Evolutionary conservation across 306 rosid genomes (phyloP), one percentile per base, ranked within the genome.

Genomic region (Senna siamea): DNA sequence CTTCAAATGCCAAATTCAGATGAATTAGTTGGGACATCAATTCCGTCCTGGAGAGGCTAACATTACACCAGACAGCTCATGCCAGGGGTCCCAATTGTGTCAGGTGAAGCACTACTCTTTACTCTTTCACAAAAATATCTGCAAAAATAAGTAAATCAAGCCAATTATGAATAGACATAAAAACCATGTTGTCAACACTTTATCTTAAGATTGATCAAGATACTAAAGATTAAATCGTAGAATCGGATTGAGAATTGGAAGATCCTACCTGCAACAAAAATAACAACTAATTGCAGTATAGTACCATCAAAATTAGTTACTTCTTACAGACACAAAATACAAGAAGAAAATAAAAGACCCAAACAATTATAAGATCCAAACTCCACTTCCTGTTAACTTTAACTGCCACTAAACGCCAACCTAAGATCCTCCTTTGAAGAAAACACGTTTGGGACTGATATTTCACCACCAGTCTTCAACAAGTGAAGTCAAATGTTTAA

Each of bases 51-150:
- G 11, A 18, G 35, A 69, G 61, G 34, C 60, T 76, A 72, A 64
- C 66, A 64, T 65, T 69, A 19, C 47, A 77, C 68, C 80, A 69
- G 71, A 80, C 78, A 77, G 50, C 35, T 80, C 55, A 74, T 64
- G 69, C 61, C 52, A 80, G 63, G 70, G 69, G 22, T 17, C 50
- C 12, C 73, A 76, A 48, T 18, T 38, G 20, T 53, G 61, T 51
- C 38, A 71, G 48, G 63, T 65, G 68, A 67, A 53, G 59, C 30
- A 62, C 12, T 52, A 9, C 62, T 37, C 69, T 73, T 37, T 30
- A 57, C 19, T 13, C 11, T 30, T 58, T 30, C 8, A 17, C 2
- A 0, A 15, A 30, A 58, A 30, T 40, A 37, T 2, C 30, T 3
- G 2, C 30, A 26, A 26, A 26, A 26, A 3, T 26, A 26, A 26